These are phyloP conservation scores for Fusarium pseudocircinatum DNA, from an alignment of 2,329 filamentous ascomycete genomes.

Conservation along the genomic window DNA sequence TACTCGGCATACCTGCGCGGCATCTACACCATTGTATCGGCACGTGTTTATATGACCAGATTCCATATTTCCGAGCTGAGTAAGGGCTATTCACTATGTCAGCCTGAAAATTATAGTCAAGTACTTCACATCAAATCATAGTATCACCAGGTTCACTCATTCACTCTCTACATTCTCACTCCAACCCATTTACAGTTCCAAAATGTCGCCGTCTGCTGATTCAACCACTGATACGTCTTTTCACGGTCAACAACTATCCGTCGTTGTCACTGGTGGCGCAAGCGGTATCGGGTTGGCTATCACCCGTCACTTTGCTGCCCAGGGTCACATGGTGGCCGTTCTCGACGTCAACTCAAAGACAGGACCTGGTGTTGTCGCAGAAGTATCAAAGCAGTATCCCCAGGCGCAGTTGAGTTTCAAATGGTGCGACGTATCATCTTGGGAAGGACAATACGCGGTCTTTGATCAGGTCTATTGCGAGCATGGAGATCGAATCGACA, in stretches of 20 bases:
- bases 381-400: not conserved
- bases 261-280: not conserved
- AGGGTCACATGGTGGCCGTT: not conserved
- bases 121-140: no score
- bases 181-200: accelerated
- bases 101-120: accelerated
- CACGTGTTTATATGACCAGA: not conserved
- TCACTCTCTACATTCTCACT: not conserved
- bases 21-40: not conserved
- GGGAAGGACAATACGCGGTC: not conserved
- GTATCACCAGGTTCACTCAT: not conserved
- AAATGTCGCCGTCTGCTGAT: not conserved
- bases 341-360: not conserved
- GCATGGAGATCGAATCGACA: not conserved
- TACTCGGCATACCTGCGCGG: not conserved
- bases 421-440: not conserved
- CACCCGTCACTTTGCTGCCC: not conserved
- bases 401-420: not conserved
- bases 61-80: not conserved
- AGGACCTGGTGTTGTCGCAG: not conserved
- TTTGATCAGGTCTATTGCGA: not conserved
- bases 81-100: not conserved
- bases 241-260: accelerated
- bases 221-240: not conserved
- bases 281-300: not conserved